phyloP scores from a whole-genome alignment of 2,329 filamentous ascomycete genomes.

The Macrophomina tecta region DNA sequence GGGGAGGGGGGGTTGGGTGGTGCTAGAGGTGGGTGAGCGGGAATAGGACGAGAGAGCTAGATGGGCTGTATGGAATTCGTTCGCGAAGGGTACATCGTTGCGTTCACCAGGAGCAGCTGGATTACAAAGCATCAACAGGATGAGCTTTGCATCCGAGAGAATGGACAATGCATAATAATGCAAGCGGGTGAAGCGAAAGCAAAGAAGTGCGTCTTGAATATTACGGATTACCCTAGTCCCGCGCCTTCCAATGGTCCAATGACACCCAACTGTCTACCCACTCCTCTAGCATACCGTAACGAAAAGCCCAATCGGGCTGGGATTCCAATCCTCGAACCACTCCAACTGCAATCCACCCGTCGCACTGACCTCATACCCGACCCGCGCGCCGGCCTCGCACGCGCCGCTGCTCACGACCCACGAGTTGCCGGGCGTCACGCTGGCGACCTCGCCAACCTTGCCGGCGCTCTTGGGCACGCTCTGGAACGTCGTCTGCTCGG shows the following conservation, averaged over 20 bases:
- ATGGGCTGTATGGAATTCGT: too few species aligned
- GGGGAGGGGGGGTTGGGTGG: too few species aligned
- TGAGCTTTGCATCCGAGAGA: not conserved
- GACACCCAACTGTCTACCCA: too few species aligned
- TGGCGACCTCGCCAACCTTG: conserved; percentile 36
- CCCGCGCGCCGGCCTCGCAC: conserved; percentile 60
- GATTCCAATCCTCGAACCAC: conserved; percentile 71
- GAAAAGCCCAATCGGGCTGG: conserved; percentile 49
- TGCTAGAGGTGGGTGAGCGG: too few species aligned
- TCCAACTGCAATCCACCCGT: conserved; percentile 58
- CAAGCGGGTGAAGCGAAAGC: not conserved
- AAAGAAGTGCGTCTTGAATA: not conserved
- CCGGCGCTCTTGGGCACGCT: conserved; percentile 51
- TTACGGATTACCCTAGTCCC: not conserved
- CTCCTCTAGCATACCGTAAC: conserved; percentile 29
- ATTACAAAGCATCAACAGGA: too few species aligned
- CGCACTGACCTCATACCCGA: conserved; percentile 60
- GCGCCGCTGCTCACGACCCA: conserved; percentile 60
- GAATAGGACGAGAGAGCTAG: too few species aligned
- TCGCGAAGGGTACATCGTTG: too few species aligned
- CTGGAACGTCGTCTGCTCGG: conserved; percentile 58
- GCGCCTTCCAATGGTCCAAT: not conserved
- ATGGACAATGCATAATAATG: not conserved
- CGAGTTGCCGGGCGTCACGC: conserved; percentile 60
- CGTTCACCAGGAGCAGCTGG: too few species aligned